A percentile compares a stretch with the other conserved stretches of the same genome.
Evolutionary conservation across 169 alveolate species (phyloP).

Genomic region (Eimeria sp.): DNA sequence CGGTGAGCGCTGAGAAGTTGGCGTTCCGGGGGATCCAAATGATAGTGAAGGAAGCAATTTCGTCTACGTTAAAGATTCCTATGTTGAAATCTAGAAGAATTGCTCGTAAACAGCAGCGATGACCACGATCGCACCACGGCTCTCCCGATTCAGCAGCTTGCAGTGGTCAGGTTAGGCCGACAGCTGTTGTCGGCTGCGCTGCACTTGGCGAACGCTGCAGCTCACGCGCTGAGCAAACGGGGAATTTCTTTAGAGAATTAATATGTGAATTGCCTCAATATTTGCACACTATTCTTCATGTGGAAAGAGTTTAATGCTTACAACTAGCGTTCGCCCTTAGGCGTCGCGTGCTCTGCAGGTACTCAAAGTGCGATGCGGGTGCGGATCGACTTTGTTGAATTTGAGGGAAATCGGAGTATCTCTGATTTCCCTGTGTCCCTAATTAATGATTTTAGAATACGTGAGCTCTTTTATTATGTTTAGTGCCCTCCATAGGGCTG

Average conservation of each 20-base stretch:
- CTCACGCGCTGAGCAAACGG: background rate
- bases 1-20: background rate
- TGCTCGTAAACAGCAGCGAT: background rate
- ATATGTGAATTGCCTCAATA: background rate
- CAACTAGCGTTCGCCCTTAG: background rate
- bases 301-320: background rate
- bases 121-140: slow-evolving; percentile 1
- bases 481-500: background rate
- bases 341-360: background rate
- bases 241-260: background rate
- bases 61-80: background rate
- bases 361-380: background rate
- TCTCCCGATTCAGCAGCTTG: slow-evolving; percentile 55
- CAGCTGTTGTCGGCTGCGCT: slow-evolving; percentile 73
- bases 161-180: slow-evolving; percentile 57
- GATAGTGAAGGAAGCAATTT: background rate
- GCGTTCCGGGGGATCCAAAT: slow-evolving; percentile 12
- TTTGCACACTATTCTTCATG: background rate
- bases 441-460: background rate
- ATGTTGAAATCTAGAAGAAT: background rate
- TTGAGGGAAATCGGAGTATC: background rate
- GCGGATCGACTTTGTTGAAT: background rate
- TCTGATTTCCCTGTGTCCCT: background rate
- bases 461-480: background rate
- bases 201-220: background rate